Percentiles rank a stretch among this genome's conserved stretches.
Evolutionary conservation across 441 rosid species (phyloP).

Genomic region (Erysimum cheiri): DNA sequence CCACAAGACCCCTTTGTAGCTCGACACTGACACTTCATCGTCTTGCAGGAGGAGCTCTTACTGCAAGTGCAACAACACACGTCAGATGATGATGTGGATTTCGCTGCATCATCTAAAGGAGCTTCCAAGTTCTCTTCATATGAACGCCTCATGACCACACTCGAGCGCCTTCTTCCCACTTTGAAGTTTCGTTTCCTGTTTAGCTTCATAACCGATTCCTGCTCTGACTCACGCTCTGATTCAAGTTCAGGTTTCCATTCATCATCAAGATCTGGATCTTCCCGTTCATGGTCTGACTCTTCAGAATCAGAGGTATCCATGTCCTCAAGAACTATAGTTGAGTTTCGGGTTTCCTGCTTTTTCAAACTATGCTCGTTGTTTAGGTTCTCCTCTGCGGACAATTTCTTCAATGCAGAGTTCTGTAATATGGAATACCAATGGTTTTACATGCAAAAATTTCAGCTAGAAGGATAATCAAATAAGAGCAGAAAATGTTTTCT

Average conservation of each 20-base stretch:
- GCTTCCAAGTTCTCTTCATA: conserved; percentile 43
- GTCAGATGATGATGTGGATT: conserved; percentile 36
- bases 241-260: conserved; percentile 62
- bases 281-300: conserved; percentile 72
- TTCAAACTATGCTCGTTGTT: conserved; percentile 58
- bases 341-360: conserved; percentile 67
- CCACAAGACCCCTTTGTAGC: conserved; percentile 69
- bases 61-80: conserved; percentile 81
- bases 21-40: conserved; percentile 82
- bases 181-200: conserved; percentile 53
- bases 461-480: conserved; percentile 15
- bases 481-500: conserved; percentile 16
- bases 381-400: conserved; percentile 36
- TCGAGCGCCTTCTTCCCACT: conserved; percentile 48
- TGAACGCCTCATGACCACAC: conserved; percentile 43
- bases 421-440: conserved; percentile 40
- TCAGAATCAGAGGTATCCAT: conserved; percentile 96
- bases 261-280: conserved; percentile 52
- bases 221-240: conserved; percentile 44
- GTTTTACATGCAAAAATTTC: background rate
- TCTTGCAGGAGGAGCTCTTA: conserved; percentile 74
- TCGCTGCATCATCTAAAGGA: conserved; percentile 46
- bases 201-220: conserved; percentile 46
- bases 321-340: conserved; percentile 65
- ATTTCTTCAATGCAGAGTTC: conserved; percentile 56